Evolutionary conservation across 768 basidiomycete species (phyloP).

Genomic region (Agrocybe pediades): DNA sequence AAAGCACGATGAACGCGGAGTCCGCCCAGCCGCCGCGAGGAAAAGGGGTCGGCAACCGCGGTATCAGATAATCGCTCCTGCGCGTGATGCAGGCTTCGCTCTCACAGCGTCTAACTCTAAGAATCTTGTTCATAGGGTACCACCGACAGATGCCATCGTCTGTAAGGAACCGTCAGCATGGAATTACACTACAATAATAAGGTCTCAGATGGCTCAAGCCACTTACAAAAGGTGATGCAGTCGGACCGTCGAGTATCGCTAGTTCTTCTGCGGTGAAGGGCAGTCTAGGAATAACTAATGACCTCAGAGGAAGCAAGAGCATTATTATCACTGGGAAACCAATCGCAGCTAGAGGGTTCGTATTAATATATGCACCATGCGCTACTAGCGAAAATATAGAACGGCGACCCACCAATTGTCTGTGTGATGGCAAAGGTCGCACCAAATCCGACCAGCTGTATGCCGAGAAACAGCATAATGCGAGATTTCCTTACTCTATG

Average conservation of each 20-base stretch:
- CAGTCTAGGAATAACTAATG: conserved; percentile 69
- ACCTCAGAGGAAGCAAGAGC: conserved; percentile 76
- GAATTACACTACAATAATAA: conserved; percentile 34
- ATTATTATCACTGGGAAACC: conserved; percentile 91
- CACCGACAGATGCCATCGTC: conserved; percentile 23
- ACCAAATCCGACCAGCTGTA: conserved; percentile 85
- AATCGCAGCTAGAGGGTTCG: conserved; percentile 65
- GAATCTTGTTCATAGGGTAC: conserved; percentile 9
- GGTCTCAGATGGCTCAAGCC: conserved; percentile 27
- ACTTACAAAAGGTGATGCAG: conserved; percentile 83
- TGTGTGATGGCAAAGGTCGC: conserved; percentile 91
- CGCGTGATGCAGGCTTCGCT: no score
- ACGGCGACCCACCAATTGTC: conserved; percentile 63
- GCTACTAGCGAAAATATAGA: not conserved
- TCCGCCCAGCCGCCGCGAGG: not conserved
- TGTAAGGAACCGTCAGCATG: not conserved
- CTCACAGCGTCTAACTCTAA: no score
- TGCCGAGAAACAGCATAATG: conserved; percentile 66
- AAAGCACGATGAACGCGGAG: not conserved
- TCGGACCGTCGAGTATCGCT: conserved; percentile 83
- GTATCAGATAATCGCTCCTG: no score
- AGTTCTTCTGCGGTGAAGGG: conserved; percentile 81
- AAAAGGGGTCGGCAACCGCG: no score
- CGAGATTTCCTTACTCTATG: conserved; percentile 72
- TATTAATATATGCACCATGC: conserved; percentile 5